Evolutionary conservation across 805 yeast species (phyloP).

Genomic region (Wickerhamia fluorescens): DNA sequence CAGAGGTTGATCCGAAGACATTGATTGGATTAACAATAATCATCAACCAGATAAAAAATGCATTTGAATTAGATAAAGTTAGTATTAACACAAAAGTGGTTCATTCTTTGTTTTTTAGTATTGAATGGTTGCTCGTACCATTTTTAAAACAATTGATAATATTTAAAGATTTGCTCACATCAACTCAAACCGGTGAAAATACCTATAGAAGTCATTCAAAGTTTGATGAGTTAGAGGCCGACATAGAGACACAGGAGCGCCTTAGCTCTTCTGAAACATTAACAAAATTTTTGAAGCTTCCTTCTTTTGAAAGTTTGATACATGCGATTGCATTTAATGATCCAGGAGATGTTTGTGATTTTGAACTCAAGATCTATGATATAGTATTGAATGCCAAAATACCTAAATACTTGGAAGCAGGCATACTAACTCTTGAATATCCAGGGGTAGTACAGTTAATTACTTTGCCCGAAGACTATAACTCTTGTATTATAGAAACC

Average conservation of each 20-base stretch:
- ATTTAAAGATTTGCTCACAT: conserved; percentile 27
- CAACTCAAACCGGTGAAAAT: conserved; percentile 20
- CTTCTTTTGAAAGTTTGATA: conserved; percentile 15
- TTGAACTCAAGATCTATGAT: conserved; percentile 18
- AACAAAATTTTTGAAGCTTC: conserved; percentile 17
- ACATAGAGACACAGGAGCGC: conserved; percentile 10
- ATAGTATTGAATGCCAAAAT: conserved; percentile 18
- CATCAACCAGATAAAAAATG: background rate
- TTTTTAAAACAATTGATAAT: conserved; percentile 28
- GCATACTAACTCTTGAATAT: conserved; percentile 32
- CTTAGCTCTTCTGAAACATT: conserved; percentile 18
- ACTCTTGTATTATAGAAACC: conserved; percentile 18
- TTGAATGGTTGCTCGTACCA: conserved; percentile 22
- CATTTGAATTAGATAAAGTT: background rate
- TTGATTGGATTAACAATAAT: background rate
- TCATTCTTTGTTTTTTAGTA: conserved; percentile 2
- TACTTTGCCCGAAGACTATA: conserved; percentile 41
- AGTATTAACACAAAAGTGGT: background rate
- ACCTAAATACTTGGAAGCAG: conserved; percentile 15
- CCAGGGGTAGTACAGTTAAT: conserved; percentile 51
- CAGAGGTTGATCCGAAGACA: background rate
- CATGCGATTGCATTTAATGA: background rate
- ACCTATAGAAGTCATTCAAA: conserved; percentile 7
- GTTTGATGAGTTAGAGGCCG: conserved; percentile 11
- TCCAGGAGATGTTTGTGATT: background rate